These are phyloP conservation scores for Luffa aegyptiaca DNA, from an alignment of 306 rosid genomes.

Conservation along the genomic window DNA sequence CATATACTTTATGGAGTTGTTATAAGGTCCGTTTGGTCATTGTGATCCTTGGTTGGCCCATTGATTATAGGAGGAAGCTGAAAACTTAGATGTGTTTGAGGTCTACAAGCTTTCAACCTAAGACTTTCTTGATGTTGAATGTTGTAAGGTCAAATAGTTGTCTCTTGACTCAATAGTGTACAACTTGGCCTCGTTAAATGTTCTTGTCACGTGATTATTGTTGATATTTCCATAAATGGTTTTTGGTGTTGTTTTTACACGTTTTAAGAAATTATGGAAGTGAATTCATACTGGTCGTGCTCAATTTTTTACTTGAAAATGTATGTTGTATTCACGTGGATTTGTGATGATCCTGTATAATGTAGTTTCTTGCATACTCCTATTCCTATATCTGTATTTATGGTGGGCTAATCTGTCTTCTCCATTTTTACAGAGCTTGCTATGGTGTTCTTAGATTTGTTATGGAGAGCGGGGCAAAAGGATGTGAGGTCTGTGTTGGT, in stretches of 20 bases:
- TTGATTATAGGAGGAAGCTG: not conserved
- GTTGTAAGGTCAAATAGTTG: not conserved
- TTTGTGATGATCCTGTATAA: not conserved
- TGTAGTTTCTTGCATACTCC: not conserved
- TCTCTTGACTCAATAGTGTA: not conserved
- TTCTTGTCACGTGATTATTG: not conserved
- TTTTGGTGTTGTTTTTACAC: not conserved
- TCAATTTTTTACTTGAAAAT: not conserved
- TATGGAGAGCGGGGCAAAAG: slow-evolving; percentile 78
- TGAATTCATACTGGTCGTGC: not conserved
- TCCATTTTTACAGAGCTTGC: slow-evolving; percentile 45
- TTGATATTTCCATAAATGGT: not conserved
- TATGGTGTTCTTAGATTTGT: slow-evolving; percentile 69
- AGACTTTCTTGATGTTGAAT: not conserved
- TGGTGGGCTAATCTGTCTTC: not conserved
- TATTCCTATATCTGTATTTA: not conserved
- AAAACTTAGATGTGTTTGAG: not conserved
- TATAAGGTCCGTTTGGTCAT: not conserved
- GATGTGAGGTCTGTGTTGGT: slow-evolving; percentile 40
- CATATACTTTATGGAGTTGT: not conserved
- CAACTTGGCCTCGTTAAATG: not conserved
- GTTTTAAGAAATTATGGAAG: not conserved
- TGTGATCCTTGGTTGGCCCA: not conserved
- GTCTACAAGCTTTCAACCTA: not conserved
- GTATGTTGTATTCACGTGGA: not conserved